A percentile compares a stretch with the other conserved stretches of the same genome.
Evolutionary conservation across 2,329 filamentous ascomycete genomes (phyloP).

Genomic region (Pseudogymnoascus sp.): DNA sequence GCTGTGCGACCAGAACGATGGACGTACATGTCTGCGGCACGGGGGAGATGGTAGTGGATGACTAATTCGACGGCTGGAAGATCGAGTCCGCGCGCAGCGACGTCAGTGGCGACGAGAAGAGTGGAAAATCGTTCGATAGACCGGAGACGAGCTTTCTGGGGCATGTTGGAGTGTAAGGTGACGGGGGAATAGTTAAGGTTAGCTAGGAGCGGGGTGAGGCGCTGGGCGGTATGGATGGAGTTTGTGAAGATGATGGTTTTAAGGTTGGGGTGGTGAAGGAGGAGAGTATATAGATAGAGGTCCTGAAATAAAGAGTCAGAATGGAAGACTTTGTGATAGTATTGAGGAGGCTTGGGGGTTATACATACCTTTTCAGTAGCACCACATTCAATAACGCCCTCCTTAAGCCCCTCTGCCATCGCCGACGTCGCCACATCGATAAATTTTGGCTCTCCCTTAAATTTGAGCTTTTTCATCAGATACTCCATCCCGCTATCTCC

Average conservation of each 20-base stretch:
- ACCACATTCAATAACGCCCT: constrained; percentile 85
- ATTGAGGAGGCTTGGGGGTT: not conserved
- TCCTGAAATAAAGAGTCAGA: constrained; percentile 45
- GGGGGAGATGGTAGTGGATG: constrained; percentile 90
- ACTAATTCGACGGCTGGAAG: constrained; percentile 85
- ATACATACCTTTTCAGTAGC: constrained; percentile 76
- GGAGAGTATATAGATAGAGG: constrained; percentile 81
- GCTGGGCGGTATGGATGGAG: constrained; percentile 85
- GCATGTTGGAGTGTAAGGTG: constrained; percentile 86
- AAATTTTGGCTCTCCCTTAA: constrained; percentile 78
- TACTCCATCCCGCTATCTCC: constrained; percentile 85
- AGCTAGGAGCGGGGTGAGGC: constrained; percentile 74
- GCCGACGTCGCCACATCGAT: constrained; percentile 87
- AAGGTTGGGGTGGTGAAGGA: constrained; percentile 72
- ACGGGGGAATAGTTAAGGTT: constrained; percentile 70
- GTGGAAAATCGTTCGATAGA: constrained; percentile 76
- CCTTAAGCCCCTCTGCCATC: constrained; percentile 78
- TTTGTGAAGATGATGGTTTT: constrained; percentile 91
- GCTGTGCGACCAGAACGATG: constrained; percentile 93
- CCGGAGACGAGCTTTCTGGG: constrained; percentile 88
- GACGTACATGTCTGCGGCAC: constrained; percentile 86
- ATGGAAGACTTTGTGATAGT: not conserved
- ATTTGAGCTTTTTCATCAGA: constrained; percentile 80
- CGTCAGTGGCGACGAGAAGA: constrained; percentile 86
- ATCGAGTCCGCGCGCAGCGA: constrained; percentile 87